phyloP scores from a whole-genome alignment of 2,329 filamentous ascomycete genomes.

The Trichoderma arundinaceum region DNA sequence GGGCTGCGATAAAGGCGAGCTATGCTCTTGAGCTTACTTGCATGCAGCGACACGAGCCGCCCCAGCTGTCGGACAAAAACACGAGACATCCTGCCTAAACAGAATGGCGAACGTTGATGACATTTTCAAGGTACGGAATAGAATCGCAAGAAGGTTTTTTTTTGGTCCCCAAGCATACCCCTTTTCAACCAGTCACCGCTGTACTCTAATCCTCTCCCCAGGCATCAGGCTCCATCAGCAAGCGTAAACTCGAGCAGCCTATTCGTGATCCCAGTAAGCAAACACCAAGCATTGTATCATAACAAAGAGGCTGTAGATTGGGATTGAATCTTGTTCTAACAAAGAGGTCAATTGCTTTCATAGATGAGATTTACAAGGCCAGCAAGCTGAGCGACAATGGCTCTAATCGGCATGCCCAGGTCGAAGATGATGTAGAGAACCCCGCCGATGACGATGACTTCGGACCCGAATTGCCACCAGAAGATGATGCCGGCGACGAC shows the following conservation, averaged over 20 bases:
- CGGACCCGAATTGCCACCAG: slow-evolving; percentile 54
- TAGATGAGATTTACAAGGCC: slow-evolving; percentile 69
- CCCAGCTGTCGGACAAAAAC: neutral
- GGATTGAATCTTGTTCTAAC: slow-evolving; percentile 3
- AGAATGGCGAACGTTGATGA: slow-evolving; percentile 65
- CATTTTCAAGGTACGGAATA: slow-evolving; percentile 56
- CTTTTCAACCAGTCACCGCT: neutral
- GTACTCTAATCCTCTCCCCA: slow-evolving; percentile 33
- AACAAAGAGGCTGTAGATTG: neutral
- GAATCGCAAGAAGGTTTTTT: neutral
- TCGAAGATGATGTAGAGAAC: slow-evolving; percentile 53
- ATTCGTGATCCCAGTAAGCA: slow-evolving; percentile 66
- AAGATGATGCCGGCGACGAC: slow-evolving; percentile 68
- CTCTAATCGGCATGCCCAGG: slow-evolving; percentile 52
- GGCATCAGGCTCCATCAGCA: slow-evolving; percentile 57
- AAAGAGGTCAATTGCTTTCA: neutral
- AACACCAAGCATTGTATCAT: neutral
- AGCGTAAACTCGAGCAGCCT: slow-evolving; percentile 68
- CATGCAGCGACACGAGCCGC: slow-evolving; percentile 2
- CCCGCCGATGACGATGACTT: slow-evolving; percentile 59
- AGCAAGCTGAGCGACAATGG: slow-evolving; percentile 57
- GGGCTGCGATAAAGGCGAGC: slow-evolving; percentile 24
- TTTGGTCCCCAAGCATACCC: neutral
- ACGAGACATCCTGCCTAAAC: slow-evolving; percentile 17
- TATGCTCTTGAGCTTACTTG: slow-evolving; percentile 6